Evolutionary conservation across 2,329 filamentous ascomycete genomes (phyloP), one percentile per base, ranked within the genome.

Genomic region (Cordyceps fumosorosea): DNA sequence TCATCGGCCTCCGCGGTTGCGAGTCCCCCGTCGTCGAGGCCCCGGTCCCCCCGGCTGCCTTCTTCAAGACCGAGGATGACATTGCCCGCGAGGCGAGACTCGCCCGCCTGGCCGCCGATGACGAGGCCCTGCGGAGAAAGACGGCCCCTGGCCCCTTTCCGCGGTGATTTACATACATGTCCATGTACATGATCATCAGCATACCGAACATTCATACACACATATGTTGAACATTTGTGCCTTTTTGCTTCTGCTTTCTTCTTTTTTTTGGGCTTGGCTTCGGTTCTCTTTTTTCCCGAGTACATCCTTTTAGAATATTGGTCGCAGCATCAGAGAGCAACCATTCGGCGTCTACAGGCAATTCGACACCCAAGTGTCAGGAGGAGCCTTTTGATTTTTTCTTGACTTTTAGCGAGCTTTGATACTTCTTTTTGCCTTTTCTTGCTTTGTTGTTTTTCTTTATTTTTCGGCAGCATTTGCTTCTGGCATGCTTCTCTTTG

Each of bases 1-100:
- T 92, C 67, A 90, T 91, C 70, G 89, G 89, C 14, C 76, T 92
- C 62, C 76, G 84, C 56, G 88, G 87, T 2, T 80, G 78, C 65
- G 75, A 80, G 45, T 72, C 71, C 20, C 77, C 78, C 11, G 64
- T 69, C 29, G 54, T 64, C 57, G 60, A 22, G 5, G 37, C 34
- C 16, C 16, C 40, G 24, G 2, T 20, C 65, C 22, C 7, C 32
- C 22, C 24, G n/a, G 34, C 34, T 14, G 34, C 34, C 34, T 37
- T 20, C 2, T 29, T 75, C 64, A 76, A 74, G 70, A 75, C 74
- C 10, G 78, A 83, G 67, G 78, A 82, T 42, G 78, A 83, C 65
- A 77, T 83, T 62, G 66, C 75, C 52, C 76, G 76, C 57, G 76
- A 78, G 60, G 79, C 77, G 10, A 69, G 77, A 45, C 69, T 71